Percentiles rank a stretch among this genome's conserved stretches.
phyloP scores from a whole-genome alignment of 2,329 filamentous ascomycete genomes.

The Aspergillus proliferans region DNA sequence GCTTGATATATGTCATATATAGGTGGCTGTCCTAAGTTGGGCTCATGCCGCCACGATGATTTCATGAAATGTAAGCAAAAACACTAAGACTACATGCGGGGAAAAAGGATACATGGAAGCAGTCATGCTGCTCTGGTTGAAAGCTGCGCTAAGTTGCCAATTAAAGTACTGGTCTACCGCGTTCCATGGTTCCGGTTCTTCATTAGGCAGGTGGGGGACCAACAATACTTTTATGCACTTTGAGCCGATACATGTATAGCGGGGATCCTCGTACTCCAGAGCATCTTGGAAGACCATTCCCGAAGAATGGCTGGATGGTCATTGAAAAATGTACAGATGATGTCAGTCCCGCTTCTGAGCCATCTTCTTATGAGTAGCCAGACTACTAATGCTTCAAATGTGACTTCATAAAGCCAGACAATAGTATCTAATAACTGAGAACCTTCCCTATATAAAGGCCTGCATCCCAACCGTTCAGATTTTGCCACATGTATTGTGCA shows the following conservation, averaged over 20 bases:
- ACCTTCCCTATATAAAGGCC: background rate
- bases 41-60: background rate
- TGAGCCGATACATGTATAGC: background rate
- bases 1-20: background rate
- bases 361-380: background rate
- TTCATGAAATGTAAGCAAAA: background rate
- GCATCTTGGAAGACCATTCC: background rate
- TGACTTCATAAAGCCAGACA: background rate
- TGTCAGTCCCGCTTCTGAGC: background rate
- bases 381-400: background rate
- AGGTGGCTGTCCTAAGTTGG: background rate
- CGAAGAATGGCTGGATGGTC: background rate
- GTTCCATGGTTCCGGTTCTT: background rate
- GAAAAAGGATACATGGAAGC: background rate
- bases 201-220: background rate
- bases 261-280: background rate
- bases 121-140: background rate
- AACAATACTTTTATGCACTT: background rate
- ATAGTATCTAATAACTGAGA: background rate
- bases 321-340: background rate
- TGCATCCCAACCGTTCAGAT: background rate
- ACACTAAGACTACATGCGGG: background rate
- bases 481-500: background rate
- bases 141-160: background rate
- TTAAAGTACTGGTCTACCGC: background rate